Conservation (phyloP, 2,329 filamentous ascomycete species). For the Phaeosphaeriaceae sp. region DNA sequence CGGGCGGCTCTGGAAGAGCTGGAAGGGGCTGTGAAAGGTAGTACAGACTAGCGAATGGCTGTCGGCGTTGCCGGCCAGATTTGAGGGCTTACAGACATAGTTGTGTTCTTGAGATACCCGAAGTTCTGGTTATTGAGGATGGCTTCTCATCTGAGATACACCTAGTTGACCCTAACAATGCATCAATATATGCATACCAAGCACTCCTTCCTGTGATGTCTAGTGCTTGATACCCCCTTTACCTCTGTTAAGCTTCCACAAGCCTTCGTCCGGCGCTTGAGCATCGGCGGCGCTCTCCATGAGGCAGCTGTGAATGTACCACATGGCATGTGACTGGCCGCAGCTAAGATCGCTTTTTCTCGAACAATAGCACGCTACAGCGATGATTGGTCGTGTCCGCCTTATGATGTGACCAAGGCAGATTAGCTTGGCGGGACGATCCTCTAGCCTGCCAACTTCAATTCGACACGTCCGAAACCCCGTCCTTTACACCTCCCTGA, state of each 20-base stretch:
- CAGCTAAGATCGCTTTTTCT: neutral
- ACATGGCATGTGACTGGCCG: conserved; percentile 1
- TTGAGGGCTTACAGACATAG: neutral
- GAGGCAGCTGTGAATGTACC: conserved; percentile 1
- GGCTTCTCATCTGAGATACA: neutral
- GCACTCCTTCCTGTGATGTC: neutral
- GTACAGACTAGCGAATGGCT: conserved; percentile 9
- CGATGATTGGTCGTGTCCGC: neutral
- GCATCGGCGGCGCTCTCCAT: neutral
- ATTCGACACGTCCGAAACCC: conserved; percentile 1
- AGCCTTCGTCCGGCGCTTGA: neutral
- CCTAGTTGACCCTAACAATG: neutral
- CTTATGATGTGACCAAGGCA: neutral
- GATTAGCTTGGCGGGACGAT: conserved; percentile 5
- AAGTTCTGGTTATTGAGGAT: neutral
- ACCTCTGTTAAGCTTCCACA: neutral
- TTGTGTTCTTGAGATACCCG: neutral
- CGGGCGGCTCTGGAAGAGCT: conserved; percentile 66
- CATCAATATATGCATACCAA: neutral
- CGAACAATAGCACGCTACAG: neutral
- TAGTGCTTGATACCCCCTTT: neutral
- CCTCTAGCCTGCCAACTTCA: conserved; percentile 2
- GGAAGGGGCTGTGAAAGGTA: conserved; percentile 63
- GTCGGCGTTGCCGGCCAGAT: neutral
- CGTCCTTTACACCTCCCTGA: conserved; percentile 29